Percentiles rank a stretch among this genome's conserved stretches.
Conservation (phyloP, 2,329 filamentous ascomycete genomes). For the Akanthomyces muscarius region DNA sequence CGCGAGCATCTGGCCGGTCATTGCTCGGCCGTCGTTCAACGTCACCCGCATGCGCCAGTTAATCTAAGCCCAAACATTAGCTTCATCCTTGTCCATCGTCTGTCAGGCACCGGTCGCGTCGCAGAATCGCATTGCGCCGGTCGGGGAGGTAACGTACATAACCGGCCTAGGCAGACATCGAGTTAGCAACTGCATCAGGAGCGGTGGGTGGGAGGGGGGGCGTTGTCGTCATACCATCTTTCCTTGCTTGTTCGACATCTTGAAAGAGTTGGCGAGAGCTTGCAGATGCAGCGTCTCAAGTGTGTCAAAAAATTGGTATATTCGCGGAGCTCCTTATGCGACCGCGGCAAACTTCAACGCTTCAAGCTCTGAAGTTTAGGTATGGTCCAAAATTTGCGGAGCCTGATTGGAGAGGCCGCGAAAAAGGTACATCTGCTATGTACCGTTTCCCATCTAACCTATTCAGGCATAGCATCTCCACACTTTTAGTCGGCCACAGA, state of each 20-base stretch:
- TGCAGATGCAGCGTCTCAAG: constrained; percentile 31
- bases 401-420: constrained; percentile 39
- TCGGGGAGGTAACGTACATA: constrained; percentile 53
- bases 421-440: constrained; percentile 30
- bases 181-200: constrained; percentile 59
- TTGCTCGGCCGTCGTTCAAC: constrained; percentile 89
- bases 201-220: constrained; percentile 33
- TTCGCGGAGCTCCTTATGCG: constrained; percentile 38
- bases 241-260: constrained; percentile 75
- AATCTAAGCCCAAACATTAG: constrained; percentile 58
- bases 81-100: neutral
- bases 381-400: constrained; percentile 43
- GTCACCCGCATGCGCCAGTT: constrained; percentile 99
- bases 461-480: constrained; percentile 19
- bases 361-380: constrained; percentile 36
- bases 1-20: constrained; percentile 96
- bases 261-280: constrained; percentile 26
- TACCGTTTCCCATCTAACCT: constrained; percentile 29
- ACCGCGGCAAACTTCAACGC: constrained; percentile 39
- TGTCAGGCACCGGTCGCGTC: constrained; percentile 15
- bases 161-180: constrained; percentile 55
- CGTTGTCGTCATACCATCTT: constrained; percentile 80
- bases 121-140: constrained; percentile 6
- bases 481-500: constrained; percentile 25
- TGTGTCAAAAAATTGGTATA: constrained; percentile 42